Percentiles rank a stretch among this genome's conserved stretches.
Conservation (phyloP, 2,329 filamentous ascomycete species). For the Ceratocystis papillata region DNA sequence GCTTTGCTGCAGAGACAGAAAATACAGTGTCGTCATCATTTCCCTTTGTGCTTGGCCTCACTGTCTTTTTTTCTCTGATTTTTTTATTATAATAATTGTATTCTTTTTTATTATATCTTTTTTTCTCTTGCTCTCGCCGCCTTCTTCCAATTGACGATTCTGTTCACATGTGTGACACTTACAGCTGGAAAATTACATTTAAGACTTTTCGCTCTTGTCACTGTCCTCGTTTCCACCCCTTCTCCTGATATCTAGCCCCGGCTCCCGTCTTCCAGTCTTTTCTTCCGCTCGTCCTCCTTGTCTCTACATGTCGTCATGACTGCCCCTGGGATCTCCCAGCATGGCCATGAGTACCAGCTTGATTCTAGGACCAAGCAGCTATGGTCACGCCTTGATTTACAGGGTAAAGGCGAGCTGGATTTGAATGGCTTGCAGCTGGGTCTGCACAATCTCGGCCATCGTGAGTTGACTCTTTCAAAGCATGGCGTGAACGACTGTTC, state of each 20-base stretch:
- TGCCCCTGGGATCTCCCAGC: conserved; percentile 17
- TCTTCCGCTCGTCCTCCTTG: neutral
- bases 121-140: neutral
- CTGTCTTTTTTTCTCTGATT: neutral
- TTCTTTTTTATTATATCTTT: neutral
- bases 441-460: conserved; percentile 80
- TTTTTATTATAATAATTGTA: conserved; percentile 4
- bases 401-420: conserved; percentile 68
- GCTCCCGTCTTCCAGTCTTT: neutral
- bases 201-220: neutral
- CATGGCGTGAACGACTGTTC: neutral
- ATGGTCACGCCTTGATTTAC: conserved; percentile 72
- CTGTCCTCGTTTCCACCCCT: neutral
- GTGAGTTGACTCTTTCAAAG: conserved; percentile 38
- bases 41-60: neutral
- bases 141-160: neutral
- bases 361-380: conserved; percentile 73
- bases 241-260: neutral
- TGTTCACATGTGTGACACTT: conserved; percentile 7
- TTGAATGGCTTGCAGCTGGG: conserved; percentile 75
- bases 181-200: neutral
- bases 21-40: conserved; percentile 9
- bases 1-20: neutral
- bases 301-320: conserved; percentile 19
- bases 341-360: conserved; percentile 40